Evolutionary conservation across 768 basidiomycete species (phyloP).

Genomic region (Mycena latifolia): DNA sequence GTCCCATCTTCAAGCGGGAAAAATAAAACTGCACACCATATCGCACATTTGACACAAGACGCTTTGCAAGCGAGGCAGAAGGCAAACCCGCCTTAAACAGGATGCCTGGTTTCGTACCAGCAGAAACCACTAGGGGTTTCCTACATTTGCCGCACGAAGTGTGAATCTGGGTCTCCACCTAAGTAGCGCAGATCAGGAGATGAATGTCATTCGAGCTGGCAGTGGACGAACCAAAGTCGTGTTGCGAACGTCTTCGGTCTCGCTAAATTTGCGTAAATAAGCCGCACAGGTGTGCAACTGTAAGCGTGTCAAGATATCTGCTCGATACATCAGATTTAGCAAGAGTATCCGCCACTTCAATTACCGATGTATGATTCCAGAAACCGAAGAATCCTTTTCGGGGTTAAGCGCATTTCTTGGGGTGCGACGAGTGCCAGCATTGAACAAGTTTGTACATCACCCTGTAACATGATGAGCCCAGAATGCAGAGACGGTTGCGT

Average conservation of each 20-base stretch:
- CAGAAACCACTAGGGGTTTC: constrained; percentile 66
- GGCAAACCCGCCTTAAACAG: constrained; percentile 57
- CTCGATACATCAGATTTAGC: constrained; percentile 1
- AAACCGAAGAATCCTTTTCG: constrained; percentile 61
- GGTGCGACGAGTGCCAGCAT: constrained; percentile 75
- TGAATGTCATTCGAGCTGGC: not conserved
- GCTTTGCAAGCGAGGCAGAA: constrained; percentile 70
- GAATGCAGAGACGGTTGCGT: not conserved
- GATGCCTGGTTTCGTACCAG: constrained; percentile 45
- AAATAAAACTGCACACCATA: constrained; percentile 70
- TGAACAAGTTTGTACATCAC: constrained; percentile 86
- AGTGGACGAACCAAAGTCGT: constrained; percentile 61
- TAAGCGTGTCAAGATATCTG: constrained; percentile 74
- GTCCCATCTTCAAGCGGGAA: not conserved
- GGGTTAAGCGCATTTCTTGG: constrained; percentile 65
- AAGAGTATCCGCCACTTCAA: constrained; percentile 31
- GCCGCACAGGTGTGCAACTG: constrained; percentile 77
- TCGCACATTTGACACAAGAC: constrained; percentile 67
- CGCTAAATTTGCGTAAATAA: constrained; percentile 77
- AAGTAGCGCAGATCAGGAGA: not conserved
- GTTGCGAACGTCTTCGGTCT: constrained; percentile 62
- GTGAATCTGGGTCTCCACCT: constrained; percentile 82
- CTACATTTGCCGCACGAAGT: constrained; percentile 77
- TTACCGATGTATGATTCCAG: constrained; percentile 82
- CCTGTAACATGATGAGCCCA: constrained; percentile 54